phyloP scores from a whole-genome alignment of 805 yeast species.

The Blastobotrys robertii region DNA sequence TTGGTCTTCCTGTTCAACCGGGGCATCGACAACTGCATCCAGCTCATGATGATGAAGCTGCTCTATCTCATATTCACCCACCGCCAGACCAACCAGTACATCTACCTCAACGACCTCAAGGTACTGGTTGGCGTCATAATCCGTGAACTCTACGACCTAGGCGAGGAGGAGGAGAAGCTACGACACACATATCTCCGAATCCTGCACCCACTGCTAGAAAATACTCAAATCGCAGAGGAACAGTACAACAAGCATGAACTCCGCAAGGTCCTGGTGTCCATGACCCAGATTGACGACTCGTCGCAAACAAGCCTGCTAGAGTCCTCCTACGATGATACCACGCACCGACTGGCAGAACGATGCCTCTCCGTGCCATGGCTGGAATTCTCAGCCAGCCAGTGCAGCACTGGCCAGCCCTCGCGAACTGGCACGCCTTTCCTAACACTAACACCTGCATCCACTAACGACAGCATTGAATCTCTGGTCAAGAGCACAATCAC shows the following conservation, averaged over 20 bases:
- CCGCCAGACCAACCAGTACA: slow-evolving; percentile 50
- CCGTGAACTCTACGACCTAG: slow-evolving; percentile 65
- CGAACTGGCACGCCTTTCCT: slow-evolving; percentile 1
- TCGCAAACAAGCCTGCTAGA: slow-evolving; percentile 4
- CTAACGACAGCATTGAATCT: slow-evolving; percentile 1
- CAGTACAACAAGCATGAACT: slow-evolving; percentile 52
- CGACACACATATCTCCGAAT: slow-evolving; percentile 69
- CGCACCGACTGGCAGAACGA: slow-evolving; percentile 19
- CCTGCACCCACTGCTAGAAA: slow-evolving; percentile 56
- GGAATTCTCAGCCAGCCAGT: slow-evolving; percentile 2
- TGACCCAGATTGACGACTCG: slow-evolving; percentile 21
- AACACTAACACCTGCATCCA: slow-evolving; percentile 4
- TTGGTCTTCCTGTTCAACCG: slow-evolving; percentile 71
- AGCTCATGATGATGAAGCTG: slow-evolving; percentile 69
- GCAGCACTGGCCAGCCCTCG: neutral
- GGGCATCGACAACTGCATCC: slow-evolving; percentile 54
- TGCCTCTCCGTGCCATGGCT: slow-evolving; percentile 21
- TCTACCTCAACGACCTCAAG: slow-evolving; percentile 75
- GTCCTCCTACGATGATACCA: slow-evolving; percentile 12
- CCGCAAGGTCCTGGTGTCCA: slow-evolving; percentile 38
- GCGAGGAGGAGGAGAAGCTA: slow-evolving; percentile 46
- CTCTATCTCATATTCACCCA: slow-evolving; percentile 66
- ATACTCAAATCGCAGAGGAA: slow-evolving; percentile 48
- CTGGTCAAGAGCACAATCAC: slow-evolving; percentile 2
- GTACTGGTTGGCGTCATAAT: slow-evolving; percentile 76